Evolutionary conservation across 2,329 filamentous ascomycete genomes (phyloP).

Genomic region (Fusarium illudens): DNA sequence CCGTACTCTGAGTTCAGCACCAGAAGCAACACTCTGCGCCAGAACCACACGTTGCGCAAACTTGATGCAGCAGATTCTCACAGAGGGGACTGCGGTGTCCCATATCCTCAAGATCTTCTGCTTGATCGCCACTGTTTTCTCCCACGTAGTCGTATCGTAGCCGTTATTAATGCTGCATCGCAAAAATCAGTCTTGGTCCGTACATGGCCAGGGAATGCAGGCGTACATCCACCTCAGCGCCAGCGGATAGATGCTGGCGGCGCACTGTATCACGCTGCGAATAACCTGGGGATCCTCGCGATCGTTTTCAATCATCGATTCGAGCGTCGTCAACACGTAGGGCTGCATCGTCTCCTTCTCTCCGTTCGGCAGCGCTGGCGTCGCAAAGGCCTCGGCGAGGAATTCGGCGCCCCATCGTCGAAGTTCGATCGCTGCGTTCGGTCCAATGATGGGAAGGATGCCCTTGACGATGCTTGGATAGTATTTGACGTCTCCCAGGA

Average conservation of each 20-base stretch:
- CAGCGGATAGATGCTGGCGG: conserved; percentile 91
- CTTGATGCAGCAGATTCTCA: conserved; percentile 95
- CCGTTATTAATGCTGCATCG: conserved; percentile 81
- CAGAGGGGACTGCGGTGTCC: conserved; percentile 78
- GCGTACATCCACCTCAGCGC: conserved; percentile 96
- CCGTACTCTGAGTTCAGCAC: conserved; percentile 80
- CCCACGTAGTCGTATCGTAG: conserved; percentile 83
- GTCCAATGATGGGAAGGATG: conserved; percentile 89
- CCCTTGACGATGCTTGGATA: conserved; percentile 93
- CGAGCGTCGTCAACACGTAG: conserved; percentile 79
- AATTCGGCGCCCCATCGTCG: conserved; percentile 97
- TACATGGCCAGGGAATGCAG: conserved; percentile 16
- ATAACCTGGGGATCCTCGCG: conserved; percentile 82
- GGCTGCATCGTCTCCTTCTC: conserved; percentile 84
- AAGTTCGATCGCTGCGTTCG: conserved; percentile 77
- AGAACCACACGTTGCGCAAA: conserved; percentile 94
- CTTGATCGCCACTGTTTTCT: conserved; percentile 88
- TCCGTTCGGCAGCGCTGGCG: conserved; percentile 78
- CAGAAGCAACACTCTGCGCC: conserved; percentile 85
- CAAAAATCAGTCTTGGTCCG: conserved; percentile 42
- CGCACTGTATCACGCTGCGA: conserved; percentile 86
- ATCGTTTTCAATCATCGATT: conserved; percentile 73
- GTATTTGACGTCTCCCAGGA: conserved; percentile 84
- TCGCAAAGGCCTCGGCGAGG: conserved; percentile 93
- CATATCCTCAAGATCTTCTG: conserved; percentile 86